Conservation (phyloP, 2,329 filamentous ascomycete species). For the Colletotrichum abscissum region DNA sequence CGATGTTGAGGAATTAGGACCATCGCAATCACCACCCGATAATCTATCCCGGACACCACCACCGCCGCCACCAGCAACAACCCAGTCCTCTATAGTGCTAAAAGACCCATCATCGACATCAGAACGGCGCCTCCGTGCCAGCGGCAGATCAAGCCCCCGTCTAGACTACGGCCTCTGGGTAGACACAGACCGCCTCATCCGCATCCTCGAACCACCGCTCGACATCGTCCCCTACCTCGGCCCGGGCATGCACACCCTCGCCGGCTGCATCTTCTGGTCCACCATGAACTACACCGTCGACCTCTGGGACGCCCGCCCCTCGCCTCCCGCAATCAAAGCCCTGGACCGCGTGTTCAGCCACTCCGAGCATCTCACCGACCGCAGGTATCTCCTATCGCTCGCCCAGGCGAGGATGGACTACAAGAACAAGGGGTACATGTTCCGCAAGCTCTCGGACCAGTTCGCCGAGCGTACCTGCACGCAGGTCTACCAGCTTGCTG, state of each 20-base stretch:
- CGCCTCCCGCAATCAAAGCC: not conserved
- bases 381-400: slow-evolving; percentile 14
- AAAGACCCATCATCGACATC: not conserved
- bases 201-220: slow-evolving; percentile 18
- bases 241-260: slow-evolving; percentile 12
- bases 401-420: slow-evolving; percentile 26
- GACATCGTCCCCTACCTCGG: slow-evolving; percentile 31
- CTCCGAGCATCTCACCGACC: not conserved
- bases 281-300: slow-evolving; percentile 29
- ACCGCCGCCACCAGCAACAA: not conserved
- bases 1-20: not conserved
- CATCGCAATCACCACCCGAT: not conserved
- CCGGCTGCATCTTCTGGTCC: slow-evolving; percentile 35
- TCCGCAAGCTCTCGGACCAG: slow-evolving; percentile 27
- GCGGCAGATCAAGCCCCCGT: slow-evolving; percentile 15
- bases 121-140: not conserved
- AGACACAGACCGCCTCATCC: slow-evolving; percentile 20
- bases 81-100: fast-evolving
- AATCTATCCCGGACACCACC: not conserved
- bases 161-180: slow-evolving; percentile 35
- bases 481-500: not conserved
- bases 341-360: slow-evolving; percentile 23
- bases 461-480: slow-evolving; percentile 12
- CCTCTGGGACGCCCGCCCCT: slow-evolving; percentile 27
- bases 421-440: slow-evolving; percentile 32